Evolutionary conservation across 768 basidiomycete genomes (phyloP), one percentile per base, ranked within the genome.

Genomic region (Auriculariales sp.): DNA sequence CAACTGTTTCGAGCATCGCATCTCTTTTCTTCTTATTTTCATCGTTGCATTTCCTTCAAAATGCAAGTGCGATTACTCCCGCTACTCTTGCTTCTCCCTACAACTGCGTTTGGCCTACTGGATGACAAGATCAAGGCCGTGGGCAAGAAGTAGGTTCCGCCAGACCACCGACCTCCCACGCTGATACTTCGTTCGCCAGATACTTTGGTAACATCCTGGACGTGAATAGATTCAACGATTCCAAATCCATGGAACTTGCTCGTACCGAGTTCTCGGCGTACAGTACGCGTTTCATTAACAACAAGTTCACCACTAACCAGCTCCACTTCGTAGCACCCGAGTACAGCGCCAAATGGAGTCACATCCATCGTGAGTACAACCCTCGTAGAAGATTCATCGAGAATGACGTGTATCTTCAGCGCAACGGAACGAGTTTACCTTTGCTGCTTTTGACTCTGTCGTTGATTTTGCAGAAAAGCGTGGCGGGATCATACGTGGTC

Each of bases 391-490:
- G 5, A 44, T 19, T 25, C 22, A 44, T 25, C 19, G 22, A 11
- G 19, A 25, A 39, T 39, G 17, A 39, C 47, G 47, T 12, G 15
- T 12, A 14, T n/a, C 24, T 15, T 22, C 31, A 44, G 39, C 39
- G 5, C 22, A 19, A 5, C 39, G 39, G 9, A 6, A 30, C 28
- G 14, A 22, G 28, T 42, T 45, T 28, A 49, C 12, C 28, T 49
- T 52, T 19, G 45, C 28, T 14, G 47, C 28, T 31, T 12, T 25
- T 11, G 48, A 52, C 52, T n/a, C 27, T 5, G 7, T 52, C 7
- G 52, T 52, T 22, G 45, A 49, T 28, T 52, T 30, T 27, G 52
- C 52, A 9, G 25, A 33, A 24, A 48, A 30, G 22, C 28, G 44
- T 29, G 52, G 52, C 31, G 24, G 25, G 17, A 12, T 52, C 12